Evolutionary conservation across 306 rosid species (phyloP), one percentile per base, ranked within the genome.

Genomic region (Prunus fruticosa): DNA sequence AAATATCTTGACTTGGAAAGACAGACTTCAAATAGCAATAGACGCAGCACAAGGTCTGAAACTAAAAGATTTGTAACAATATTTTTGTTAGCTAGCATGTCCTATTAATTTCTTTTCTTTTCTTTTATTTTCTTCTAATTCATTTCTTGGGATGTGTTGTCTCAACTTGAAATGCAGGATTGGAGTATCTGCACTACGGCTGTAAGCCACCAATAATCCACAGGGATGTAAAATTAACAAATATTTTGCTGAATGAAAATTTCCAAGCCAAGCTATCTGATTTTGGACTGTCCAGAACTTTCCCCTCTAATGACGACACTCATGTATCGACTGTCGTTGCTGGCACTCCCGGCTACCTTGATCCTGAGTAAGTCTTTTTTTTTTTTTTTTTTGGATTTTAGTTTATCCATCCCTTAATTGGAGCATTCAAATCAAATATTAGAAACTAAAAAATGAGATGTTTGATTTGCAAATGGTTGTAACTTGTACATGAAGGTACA

Each of bases 281-380:
- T 32, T 32, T 32, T 32, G 38, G 88, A n/a, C 66, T 86, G 7
- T 86, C 91, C 43, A 82, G 74, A 69, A 53, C n/a, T 58, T 74
- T 87, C 45, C 68, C 81, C 1, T 18, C 82, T 2, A 83, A 81
- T 28, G 83, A 47, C 2, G 77, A 66, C 20, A 69, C 83, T 2
- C 86, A 84, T 60, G 6, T 87, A 53, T 77, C 77, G 9, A 82
- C 84, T 0, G 56, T 19, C 32, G 81, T 91, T 78, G 87, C 76
- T 51, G 83, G 90, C 20, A 88, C 89, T 28, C 81, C 78, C 0
- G 83, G 92, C 11, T 86, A 85, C 78, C 16, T 78, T 2, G 83
- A 80, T 53, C 93, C 86, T 2, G 8, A 57, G 64, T 22, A 57
- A 22, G 64, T 11, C 23, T 23, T 0, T 23, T 23, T 49, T 49